These are phyloP conservation scores for Elymus sibiricus DNA, from an alignment of 176 grass and related monocot species.

Conservation along the genomic window DNA sequence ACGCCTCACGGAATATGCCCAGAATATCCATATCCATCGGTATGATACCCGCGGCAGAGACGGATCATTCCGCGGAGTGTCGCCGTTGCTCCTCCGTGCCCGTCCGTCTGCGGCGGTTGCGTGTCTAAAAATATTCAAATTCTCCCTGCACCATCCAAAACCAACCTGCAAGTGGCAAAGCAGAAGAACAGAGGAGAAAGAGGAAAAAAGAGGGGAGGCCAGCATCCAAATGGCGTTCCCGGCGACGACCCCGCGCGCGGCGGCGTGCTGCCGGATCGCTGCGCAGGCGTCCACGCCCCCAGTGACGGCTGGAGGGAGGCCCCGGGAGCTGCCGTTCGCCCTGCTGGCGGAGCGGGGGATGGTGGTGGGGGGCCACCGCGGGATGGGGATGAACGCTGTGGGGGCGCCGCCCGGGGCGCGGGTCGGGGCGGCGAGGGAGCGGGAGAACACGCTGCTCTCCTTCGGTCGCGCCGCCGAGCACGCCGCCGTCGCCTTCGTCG, in stretches of 20 bases:
- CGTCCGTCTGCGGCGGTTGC: not conserved
- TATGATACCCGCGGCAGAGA: not conserved
- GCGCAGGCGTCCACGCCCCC: slow-evolving; percentile 5
- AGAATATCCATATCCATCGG: not conserved
- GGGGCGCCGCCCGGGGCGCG: slow-evolving; percentile 29
- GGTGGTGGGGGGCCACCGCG: slow-evolving; percentile 54
- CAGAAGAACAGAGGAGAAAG: not conserved
- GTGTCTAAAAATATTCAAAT: slow-evolving; percentile 20
- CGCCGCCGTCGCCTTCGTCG: slow-evolving; percentile 53
- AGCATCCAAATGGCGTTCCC: slow-evolving; percentile 14
- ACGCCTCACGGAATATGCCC: not conserved
- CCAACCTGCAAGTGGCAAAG: slow-evolving; percentile 1
- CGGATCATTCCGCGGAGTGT: not conserved
- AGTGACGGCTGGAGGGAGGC: not conserved
- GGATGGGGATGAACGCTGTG: slow-evolving; percentile 66
- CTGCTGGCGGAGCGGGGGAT: slow-evolving; percentile 30
- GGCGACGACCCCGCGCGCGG: slow-evolving; percentile 20
- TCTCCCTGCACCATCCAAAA: not conserved
- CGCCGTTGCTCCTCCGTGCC: not conserved
- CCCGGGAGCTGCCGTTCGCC: slow-evolving; percentile 8
- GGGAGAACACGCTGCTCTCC: slow-evolving; percentile 71
- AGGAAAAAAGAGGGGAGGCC: too few relatives aligned
- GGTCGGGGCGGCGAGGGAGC: slow-evolving; percentile 31
- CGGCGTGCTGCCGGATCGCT: slow-evolving; percentile 20
- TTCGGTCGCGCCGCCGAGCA: slow-evolving; percentile 43